Base-by-base conservation (phyloP, 139 green algal species). In the Ulvella scutata region DNA sequence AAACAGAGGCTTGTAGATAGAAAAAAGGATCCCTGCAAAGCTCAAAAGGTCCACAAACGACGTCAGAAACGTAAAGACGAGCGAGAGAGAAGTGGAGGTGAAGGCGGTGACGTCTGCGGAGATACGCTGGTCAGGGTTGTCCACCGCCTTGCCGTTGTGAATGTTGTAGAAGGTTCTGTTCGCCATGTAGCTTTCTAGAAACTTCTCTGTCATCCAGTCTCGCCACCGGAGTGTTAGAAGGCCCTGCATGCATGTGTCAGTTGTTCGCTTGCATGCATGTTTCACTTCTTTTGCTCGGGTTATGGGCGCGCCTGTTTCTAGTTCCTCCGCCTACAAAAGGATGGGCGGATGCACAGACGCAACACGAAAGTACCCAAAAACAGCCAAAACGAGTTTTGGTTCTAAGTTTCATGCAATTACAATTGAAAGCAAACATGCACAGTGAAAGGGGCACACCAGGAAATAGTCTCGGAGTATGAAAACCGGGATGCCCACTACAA, bases 1-100 rank as follows among this genome's bases (percentile, higher is more conserved):
- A 83, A 98, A 98, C 29, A 99, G 87, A 0, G 94, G 94, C 1
- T 93, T 93, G 82, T 99, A 99, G 77, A 99, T 99, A 74, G 80
- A 86, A 82, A 90, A 98, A 44, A 99, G 82, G 82, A 99, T 99
- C 74, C 87, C 90, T n/a, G 29, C 76, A 84, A 99, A 99, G 37
- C 86, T 94, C 2, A 98, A 74, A 38, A 99, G 88, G 84, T 99
- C 94, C 4, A 97, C 79, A 0, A 77, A 33, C 3, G 89, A 85
- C 79, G 94, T 97, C 36, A 99, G 83, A 13, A 98, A 62, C 7
- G 86, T 90, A 29, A 98, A 79, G 0, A 83, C 80, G 73, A 99
- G 88, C 4, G 44, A 77, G 34, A 98, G 60, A 0, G 93, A 81
- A 2, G 90, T 93, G 77, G 90, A 89, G 29, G 92, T 98, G 84